These are phyloP conservation scores for Tetrahymena thermophila DNA, from an alignment of 73 alveolate species.

Conservation along the genomic window DNA sequence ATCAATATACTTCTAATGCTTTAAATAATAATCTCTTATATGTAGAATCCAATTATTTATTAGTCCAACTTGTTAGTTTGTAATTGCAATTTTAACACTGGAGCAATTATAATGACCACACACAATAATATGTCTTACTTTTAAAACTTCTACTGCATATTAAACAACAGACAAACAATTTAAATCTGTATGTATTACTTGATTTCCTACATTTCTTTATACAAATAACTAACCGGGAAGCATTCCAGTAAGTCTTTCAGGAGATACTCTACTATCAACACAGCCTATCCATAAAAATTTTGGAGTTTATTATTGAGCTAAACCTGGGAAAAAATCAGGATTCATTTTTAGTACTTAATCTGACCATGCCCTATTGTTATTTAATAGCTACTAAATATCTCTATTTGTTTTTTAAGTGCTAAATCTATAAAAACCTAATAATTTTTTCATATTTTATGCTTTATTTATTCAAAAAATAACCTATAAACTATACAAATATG, in stretches of 20 bases:
- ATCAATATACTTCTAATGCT: constrained; percentile 23
- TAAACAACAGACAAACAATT: constrained; percentile 14
- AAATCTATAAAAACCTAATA: background rate
- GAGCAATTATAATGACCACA: constrained; percentile 28
- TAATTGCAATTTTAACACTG: constrained; percentile 31
- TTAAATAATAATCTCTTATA: constrained; percentile 10
- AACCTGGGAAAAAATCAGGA: constrained; percentile 11
- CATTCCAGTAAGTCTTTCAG: constrained; percentile 17
- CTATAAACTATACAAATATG: too few species aligned
- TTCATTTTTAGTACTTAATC: background rate
- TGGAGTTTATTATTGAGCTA: constrained; percentile 16
- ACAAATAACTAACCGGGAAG: constrained; percentile 25
- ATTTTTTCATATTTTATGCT: background rate
- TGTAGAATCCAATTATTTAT: constrained; percentile 23
- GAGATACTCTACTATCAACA: constrained; percentile 28
- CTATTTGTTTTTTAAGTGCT: background rate
- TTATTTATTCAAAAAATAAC: background rate
- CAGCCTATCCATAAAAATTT: constrained; percentile 37
- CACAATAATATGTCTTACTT: constrained; percentile 16
- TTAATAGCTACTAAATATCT: background rate
- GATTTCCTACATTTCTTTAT: constrained; percentile 13
- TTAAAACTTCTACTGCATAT: constrained; percentile 23
- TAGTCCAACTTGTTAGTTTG: constrained; percentile 29
- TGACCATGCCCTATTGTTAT: background rate
- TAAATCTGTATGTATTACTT: constrained; percentile 14